These are phyloP conservation scores for Echeveria elegans DNA, from an alignment of 164 flowering plant genomes.

Conservation along the genomic window DNA sequence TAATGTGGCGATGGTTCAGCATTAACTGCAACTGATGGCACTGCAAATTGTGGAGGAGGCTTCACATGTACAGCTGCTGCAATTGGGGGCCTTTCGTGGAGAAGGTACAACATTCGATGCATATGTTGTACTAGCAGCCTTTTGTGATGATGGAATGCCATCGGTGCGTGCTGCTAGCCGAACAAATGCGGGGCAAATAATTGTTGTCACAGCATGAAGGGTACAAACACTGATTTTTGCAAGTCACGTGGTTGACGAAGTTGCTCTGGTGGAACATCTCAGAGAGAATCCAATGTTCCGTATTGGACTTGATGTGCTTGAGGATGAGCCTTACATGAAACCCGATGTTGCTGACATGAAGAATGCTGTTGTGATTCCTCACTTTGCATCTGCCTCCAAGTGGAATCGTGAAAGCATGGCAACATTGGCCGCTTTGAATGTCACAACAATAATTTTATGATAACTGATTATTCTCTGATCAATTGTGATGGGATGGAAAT, in stretches of 20 bases:
- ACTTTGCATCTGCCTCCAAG: slow-evolving; percentile 98
- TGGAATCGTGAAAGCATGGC: slow-evolving; percentile 99
- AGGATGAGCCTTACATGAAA: slow-evolving; percentile 98
- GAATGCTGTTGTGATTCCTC: slow-evolving; percentile 89
- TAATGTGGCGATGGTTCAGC: background rate
- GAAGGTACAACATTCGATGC: background rate
- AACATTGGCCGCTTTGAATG: too few relatives aligned
- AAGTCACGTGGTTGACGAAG: slow-evolving; percentile 94
- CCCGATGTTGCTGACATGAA: slow-evolving; percentile 92
- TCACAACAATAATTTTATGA: too few relatives aligned
- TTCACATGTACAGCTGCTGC: background rate
- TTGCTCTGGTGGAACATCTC: slow-evolving; percentile 85
- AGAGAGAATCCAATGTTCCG: slow-evolving; percentile 92
- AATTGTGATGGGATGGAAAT: too few relatives aligned
- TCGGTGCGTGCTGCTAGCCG: background rate
- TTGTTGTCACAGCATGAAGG: background rate
- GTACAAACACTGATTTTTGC: too few relatives aligned
- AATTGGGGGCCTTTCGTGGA: background rate
- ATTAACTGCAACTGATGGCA: background rate
- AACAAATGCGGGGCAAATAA: slow-evolving; percentile 11
- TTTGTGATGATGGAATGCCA: background rate
- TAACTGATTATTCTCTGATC: too few relatives aligned
- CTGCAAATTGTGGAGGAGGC: background rate
- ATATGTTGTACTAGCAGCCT: background rate
- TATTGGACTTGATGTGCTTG: slow-evolving; percentile 96